phyloP scores from a whole-genome alignment of 768 basidiomycete species.

The Podaxis rugospora region DNA sequence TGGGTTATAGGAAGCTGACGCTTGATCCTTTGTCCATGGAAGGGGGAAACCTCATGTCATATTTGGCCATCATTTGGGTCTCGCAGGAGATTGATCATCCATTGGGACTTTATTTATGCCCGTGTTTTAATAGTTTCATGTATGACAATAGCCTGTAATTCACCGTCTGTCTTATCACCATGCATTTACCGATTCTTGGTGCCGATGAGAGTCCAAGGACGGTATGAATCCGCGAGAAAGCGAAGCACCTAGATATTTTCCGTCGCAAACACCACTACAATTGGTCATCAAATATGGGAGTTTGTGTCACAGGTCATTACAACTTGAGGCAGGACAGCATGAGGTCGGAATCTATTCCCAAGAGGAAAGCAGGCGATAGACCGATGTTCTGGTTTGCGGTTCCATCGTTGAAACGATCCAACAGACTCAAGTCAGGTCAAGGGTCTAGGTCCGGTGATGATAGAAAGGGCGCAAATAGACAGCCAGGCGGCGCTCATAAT shows the following conservation, averaged over 20 bases:
- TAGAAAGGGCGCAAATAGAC: background rate
- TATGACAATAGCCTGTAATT: background rate
- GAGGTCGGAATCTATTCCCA: background rate
- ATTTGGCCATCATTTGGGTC: background rate
- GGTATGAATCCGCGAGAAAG: background rate
- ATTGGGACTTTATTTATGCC: background rate
- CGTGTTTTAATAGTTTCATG: background rate
- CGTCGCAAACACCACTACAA: background rate
- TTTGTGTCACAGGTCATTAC: background rate
- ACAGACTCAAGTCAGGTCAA: background rate
- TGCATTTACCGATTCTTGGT: background rate
- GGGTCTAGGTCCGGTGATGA: background rate
- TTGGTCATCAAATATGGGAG: background rate
- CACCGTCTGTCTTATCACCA: background rate
- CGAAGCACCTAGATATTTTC: too few species aligned
- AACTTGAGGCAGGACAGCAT: background rate
- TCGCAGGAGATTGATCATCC: background rate
- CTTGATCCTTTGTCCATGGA: slow-evolving; percentile 5
- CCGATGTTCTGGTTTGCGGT: background rate
- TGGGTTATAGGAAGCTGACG: slow-evolving; percentile 2
- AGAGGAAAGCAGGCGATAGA: background rate
- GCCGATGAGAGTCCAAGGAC: background rate
- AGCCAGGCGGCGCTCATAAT: background rate
- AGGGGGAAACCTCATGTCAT: background rate
- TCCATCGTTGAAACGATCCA: background rate